Evolutionary conservation across 768 basidiomycete genomes (phyloP), one percentile per base, ranked within the genome.

Genomic region (Tulasnella sp.): DNA sequence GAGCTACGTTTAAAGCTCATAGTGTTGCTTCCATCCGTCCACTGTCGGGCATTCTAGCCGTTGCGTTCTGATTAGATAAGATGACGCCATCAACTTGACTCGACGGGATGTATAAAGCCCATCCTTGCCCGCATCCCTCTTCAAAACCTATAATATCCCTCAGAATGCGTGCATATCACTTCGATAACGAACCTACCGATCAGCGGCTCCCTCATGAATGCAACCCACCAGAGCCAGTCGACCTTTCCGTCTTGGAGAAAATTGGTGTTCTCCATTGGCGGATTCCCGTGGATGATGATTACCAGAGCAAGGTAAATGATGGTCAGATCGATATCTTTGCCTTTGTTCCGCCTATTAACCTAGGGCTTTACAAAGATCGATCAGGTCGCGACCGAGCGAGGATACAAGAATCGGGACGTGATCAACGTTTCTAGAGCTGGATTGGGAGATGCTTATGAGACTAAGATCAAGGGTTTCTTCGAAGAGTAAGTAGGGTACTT

Each of bases 321-420:
- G 34, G 0, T 23, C n/a, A 24, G 54, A 9, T 64, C 43, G 32
- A 38, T n/a, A 3, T 43, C 15, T 23, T 1, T 29, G n/a, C 62
- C 60, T 63, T 53, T 4, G 21, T 9, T n/a, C 59, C 24, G 23
- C 26, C 19, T 1, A 9, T 19, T 17, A 26, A 11, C 19, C n/a
- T n/a, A n/a, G 3, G 42, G 19, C 30, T 19, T 8, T 54, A 11
- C 17, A 17, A 34, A 61, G 32, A 67, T 87, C 66, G 76, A 92
- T 64, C 74, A 65, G 13, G 71, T 93, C 58, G 86, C 90, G 1
- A 72, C 73, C 52, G 77, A 86, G 70, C 71, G 83, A 21, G 80
- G 77, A 15, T 94, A 94, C 76, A 89, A 86, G 74, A 92, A 91
- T 70, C 75, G 86, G 54, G 92, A 95, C 63, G 75, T 75, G 56